A percentile compares a stretch with the other conserved stretches of the same genome.
These are phyloP conservation scores for Penicillium ochrochloron DNA, from an alignment of 495 filamentous ascomycete species.

Conservation along the genomic window DNA sequence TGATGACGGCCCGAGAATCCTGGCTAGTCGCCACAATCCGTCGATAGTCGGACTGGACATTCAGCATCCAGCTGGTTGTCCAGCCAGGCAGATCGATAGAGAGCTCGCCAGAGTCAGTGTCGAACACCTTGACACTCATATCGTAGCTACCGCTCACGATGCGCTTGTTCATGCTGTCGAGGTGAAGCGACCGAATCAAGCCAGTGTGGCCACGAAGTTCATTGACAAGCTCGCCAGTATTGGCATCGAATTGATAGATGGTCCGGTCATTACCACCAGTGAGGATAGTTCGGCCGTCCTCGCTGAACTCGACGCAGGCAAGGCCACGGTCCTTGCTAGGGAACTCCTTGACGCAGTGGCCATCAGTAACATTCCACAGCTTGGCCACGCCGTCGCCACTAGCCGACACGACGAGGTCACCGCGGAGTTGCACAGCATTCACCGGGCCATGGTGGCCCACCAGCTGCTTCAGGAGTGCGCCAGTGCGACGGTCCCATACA, in stretches of 20 bases:
- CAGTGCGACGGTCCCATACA: constrained; percentile 87
- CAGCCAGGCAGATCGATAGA: constrained; percentile 81
- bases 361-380: constrained; percentile 89
- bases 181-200: constrained; percentile 84
- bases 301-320: constrained; percentile 92
- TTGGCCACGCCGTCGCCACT: constrained; percentile 91
- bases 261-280: constrained; percentile 92
- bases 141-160: constrained; percentile 93
- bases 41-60: constrained; percentile 92
- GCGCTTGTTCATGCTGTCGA: constrained; percentile 81
- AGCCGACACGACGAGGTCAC: constrained; percentile 87
- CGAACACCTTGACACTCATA: constrained; percentile 89
- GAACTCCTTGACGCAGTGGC: constrained; percentile 86
- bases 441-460: constrained; percentile 87
- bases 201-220: constrained; percentile 77
- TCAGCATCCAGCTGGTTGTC: constrained; percentile 95
- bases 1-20: constrained; percentile 85
- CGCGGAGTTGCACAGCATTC: constrained; percentile 92
- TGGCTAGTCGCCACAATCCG: constrained; percentile 92
- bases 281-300: constrained; percentile 85
- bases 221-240: constrained; percentile 80
- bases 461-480: constrained; percentile 71
- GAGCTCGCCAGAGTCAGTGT: constrained; percentile 72
- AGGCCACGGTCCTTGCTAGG: constrained; percentile 84
- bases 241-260: constrained; percentile 93